A percentile compares a stretch with the other conserved stretches of the same genome.
phyloP scores from a whole-genome alignment of 768 basidiomycete genomes.

The Amanita subjunquillea region DNA sequence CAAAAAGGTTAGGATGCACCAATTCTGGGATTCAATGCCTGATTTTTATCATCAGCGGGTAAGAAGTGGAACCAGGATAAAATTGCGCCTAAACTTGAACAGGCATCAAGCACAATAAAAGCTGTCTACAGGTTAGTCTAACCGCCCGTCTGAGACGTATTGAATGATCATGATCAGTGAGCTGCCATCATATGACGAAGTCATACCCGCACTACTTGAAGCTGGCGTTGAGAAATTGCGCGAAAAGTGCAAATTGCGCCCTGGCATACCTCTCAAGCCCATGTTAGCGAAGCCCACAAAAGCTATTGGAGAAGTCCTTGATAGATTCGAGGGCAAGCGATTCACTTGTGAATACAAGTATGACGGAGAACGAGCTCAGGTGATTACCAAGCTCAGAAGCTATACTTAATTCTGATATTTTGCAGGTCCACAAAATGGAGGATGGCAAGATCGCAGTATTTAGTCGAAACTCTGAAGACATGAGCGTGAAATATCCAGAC shows the following conservation, averaged over 20 bases:
- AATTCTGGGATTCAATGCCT: not conserved
- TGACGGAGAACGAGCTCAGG: slow-evolving; percentile 96
- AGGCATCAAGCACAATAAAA: slow-evolving; percentile 71
- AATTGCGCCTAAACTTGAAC: slow-evolving; percentile 61
- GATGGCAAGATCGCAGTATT: slow-evolving; percentile 86
- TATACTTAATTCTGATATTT: not conserved
- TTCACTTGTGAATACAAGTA: slow-evolving; percentile 99
- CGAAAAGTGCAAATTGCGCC: slow-evolving; percentile 80
- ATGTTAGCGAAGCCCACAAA: slow-evolving; percentile 99
- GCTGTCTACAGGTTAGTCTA: slow-evolving; percentile 79
- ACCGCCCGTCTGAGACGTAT: slow-evolving; percentile 1
- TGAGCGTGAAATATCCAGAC: slow-evolving; percentile 99
- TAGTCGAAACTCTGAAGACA: slow-evolving; percentile 96
- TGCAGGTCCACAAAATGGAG: slow-evolving; percentile 74
- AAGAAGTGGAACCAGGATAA: slow-evolving; percentile 74
- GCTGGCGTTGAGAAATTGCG: slow-evolving; percentile 62
- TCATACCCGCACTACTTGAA: slow-evolving; percentile 83
- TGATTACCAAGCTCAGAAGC: slow-evolving; percentile 13
- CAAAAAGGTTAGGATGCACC: slow-evolving; percentile 29
- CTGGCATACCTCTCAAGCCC: slow-evolving; percentile 93
- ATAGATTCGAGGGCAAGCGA: slow-evolving; percentile 88
- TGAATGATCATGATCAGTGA: slow-evolving; percentile 41
- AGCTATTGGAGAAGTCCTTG: slow-evolving; percentile 94
- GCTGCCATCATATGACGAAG: slow-evolving; percentile 84
- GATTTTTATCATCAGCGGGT: slow-evolving; percentile 30